Percentiles rank a stretch among this genome's conserved stretches.
phyloP scores from a whole-genome alignment of 305 asterid genomes.

The Petunia hybrid region DNA sequence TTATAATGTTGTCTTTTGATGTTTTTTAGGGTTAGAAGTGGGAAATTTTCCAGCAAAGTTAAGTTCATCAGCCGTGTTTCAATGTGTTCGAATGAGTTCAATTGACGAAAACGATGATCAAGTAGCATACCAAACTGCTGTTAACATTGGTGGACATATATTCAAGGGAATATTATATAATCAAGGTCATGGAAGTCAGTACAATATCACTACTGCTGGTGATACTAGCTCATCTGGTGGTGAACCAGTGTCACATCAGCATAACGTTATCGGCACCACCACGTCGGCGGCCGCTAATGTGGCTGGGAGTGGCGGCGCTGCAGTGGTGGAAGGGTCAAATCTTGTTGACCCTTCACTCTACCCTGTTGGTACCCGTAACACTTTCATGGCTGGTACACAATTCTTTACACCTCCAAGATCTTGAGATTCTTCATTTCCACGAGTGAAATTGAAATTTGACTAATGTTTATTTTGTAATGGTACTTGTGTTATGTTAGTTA shows the following conservation, averaged over 20 bases:
- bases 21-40: slow-evolving; percentile 36
- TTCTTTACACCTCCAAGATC: slow-evolving; percentile 36
- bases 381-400: slow-evolving; percentile 33
- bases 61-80: slow-evolving; percentile 35
- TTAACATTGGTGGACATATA: slow-evolving; percentile 37
- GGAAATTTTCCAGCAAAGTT: slow-evolving; percentile 37
- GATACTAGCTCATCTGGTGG: slow-evolving; percentile 33
- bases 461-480: not conserved
- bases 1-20: not conserved
- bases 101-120: slow-evolving; percentile 35
- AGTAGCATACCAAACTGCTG: slow-evolving; percentile 37
- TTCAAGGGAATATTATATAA: slow-evolving; percentile 42
- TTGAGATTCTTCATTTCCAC: slow-evolving; percentile 9
- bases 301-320: not conserved
- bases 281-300: not conserved
- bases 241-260: not conserved
- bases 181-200: slow-evolving; percentile 33
- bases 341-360: slow-evolving; percentile 25
- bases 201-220: slow-evolving; percentile 22
- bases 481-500: not conserved
- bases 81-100: slow-evolving; percentile 34
- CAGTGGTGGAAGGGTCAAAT: not conserved
- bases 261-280: not conserved
- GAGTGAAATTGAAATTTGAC: slow-evolving; percentile 23
- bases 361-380: slow-evolving; percentile 13